phyloP scores from a whole-genome alignment of 768 basidiomycete species.

The Rhodotorula babjevae region DNA sequence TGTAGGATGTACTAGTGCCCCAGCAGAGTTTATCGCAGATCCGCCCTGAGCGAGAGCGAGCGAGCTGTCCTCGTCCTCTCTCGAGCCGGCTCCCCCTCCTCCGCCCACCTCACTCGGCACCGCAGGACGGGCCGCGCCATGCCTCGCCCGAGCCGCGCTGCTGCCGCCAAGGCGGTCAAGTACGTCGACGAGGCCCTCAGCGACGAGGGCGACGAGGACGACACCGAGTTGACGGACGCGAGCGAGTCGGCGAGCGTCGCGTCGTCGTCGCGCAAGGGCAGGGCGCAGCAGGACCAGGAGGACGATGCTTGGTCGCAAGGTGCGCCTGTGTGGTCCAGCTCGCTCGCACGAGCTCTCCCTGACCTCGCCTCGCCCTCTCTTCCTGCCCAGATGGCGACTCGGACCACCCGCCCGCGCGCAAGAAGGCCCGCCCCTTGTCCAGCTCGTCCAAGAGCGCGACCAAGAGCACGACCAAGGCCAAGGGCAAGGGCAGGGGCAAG shows the following conservation, averaged over 20 bases:
- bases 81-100: not conserved
- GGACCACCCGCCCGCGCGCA: not conserved
- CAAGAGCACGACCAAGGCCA: not conserved
- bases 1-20: no score
- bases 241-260: not conserved
- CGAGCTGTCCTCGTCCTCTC: not conserved
- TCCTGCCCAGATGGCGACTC: not conserved
- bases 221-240: not conserved
- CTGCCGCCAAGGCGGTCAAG: not conserved
- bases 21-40: no score
- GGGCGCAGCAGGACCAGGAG: not conserved
- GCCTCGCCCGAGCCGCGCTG: not conserved
- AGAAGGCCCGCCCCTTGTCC: slow-evolving; percentile 1
- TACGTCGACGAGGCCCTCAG: not conserved
- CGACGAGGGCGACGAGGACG: not conserved
- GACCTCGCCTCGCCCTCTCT: not conserved
- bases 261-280: no score
- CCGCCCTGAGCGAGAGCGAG: not conserved
- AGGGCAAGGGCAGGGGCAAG: no score
- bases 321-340: not conserved
- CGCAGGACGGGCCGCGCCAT: not conserved
- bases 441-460: not conserved
- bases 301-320: not conserved
- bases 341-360: not conserved
- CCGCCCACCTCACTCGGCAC: not conserved